These are phyloP conservation scores for Sporothrix dimorphospora DNA, from an alignment of 2,329 filamentous ascomycete genomes.

Conservation along the genomic window DNA sequence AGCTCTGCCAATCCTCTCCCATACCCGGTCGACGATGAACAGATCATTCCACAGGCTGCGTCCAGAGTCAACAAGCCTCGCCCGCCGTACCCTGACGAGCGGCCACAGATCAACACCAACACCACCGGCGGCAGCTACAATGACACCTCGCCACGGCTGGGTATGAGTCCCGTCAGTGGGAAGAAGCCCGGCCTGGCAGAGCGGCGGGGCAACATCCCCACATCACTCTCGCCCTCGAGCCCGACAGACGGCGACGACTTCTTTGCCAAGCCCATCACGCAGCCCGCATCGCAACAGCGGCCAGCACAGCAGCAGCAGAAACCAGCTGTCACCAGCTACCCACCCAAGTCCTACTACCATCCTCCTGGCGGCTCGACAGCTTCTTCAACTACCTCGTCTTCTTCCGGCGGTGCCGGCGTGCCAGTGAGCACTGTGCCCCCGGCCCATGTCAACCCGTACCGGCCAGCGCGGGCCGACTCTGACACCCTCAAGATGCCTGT, in stretches of 20 bases:
- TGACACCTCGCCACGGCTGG: constrained; percentile 58
- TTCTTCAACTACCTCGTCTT: constrained; percentile 9
- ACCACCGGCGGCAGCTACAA: constrained; percentile 49
- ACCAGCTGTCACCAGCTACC: constrained; percentile 51
- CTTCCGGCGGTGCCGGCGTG: not conserved
- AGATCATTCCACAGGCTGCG: constrained; percentile 48
- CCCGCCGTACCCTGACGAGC: constrained; percentile 51
- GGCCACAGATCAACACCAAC: constrained; percentile 40
- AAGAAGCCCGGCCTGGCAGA: constrained; percentile 72
- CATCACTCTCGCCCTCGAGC: constrained; percentile 78
- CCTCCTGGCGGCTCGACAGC: constrained; percentile 52
- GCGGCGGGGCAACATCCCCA: constrained; percentile 78
- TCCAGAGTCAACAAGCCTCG: constrained; percentile 37
- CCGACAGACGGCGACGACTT: constrained; percentile 77
- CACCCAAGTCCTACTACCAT: constrained; percentile 63
- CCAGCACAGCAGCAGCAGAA: constrained; percentile 38
- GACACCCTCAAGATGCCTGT: constrained; percentile 46
- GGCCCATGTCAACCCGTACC: constrained; percentile 19
- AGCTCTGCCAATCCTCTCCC: constrained; percentile 69
- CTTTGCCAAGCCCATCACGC: constrained; percentile 67
- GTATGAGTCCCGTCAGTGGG: constrained; percentile 55
- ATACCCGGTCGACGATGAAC: constrained; percentile 72
- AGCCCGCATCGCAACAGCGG: constrained; percentile 40
- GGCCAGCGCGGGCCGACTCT: constrained; percentile 20
- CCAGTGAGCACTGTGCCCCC: constrained; percentile 1